phyloP scores from a whole-genome alignment of 805 yeast species.

The Candida nemodendra region DNA sequence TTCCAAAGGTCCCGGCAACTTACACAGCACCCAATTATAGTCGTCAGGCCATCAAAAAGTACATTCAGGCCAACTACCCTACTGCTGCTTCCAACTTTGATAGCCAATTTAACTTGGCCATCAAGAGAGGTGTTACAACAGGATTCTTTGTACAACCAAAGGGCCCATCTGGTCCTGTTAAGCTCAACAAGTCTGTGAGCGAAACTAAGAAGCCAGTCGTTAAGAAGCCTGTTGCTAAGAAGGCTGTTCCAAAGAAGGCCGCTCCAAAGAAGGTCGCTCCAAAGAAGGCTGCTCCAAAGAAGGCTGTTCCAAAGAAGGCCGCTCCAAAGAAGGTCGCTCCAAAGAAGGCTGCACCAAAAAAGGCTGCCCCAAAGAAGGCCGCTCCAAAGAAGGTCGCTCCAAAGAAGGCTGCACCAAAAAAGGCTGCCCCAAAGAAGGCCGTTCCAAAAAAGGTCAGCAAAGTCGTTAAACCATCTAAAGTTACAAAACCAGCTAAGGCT shows the following conservation, averaged over 20 bases:
- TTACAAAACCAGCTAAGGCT: conserved; percentile 26
- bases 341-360: conserved; percentile 31
- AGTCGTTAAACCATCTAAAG: conserved; percentile 28
- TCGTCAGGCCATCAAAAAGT: conserved; percentile 87
- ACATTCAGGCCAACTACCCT: conserved; percentile 62
- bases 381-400: conserved; percentile 17
- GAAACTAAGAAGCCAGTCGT: conserved; percentile 31
- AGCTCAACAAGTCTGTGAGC: conserved; percentile 48
- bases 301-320: conserved; percentile 24
- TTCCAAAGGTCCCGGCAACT: not conserved
- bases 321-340: conserved; percentile 21
- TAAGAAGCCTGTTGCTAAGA: conserved; percentile 30
- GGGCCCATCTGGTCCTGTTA: conserved; percentile 86
- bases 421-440: conserved; percentile 29
- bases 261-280: conserved; percentile 28
- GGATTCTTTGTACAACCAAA: conserved; percentile 82
- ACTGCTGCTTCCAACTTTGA: conserved; percentile 67
- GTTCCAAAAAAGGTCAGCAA: conserved; percentile 16
- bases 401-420: conserved; percentile 32
- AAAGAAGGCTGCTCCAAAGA: conserved; percentile 31
- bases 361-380: conserved; percentile 29
- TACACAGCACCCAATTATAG: conserved; percentile 37
- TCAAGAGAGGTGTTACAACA: conserved; percentile 76
- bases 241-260: conserved; percentile 30
- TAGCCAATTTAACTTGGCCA: conserved; percentile 70